Base-by-base conservation (phyloP, 345 rosid genomes). In the Garcia nutans region DNA sequence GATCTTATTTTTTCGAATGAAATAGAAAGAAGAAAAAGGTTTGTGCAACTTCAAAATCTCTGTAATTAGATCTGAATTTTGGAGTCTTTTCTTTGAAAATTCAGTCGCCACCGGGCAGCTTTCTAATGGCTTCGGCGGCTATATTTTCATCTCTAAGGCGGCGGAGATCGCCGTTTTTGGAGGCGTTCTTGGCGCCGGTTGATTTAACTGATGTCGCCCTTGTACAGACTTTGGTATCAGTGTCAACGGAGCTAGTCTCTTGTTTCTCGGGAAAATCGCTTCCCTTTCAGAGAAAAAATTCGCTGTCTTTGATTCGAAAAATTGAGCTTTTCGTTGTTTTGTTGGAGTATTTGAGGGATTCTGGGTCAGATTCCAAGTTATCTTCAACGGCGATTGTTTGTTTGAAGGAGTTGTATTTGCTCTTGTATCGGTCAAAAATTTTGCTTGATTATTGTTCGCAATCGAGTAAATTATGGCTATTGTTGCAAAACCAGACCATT, bases 391-490 rank as follows among this genome's bases (percentile, higher is more conserved):
- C 88, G 41, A 56, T 86, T 41, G 84, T 93, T n/a, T 93, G 97
- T 78, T 84, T 93, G 71, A 92, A 92, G 82, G 99, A 96, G 88
- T 88, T 91, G 59, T 89, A 96, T 75, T 85, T 96, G 81, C 84
- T 93, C 59, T 85, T 96, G n/a, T 92, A 93, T 69, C 83, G 95
- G 63, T 92, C 97, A 20, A 93, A 96, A 75, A 90, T 96, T 64
- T 79, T 96, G 73, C 85, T 96, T 10, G 93, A 96, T 82, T 89
- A 91, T 81, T 91, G 97, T 79, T 73, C 78, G 3, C 92, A 89
- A 24, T 91, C 98, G 10, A 90, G 98, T 82, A 96, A 90, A 90
- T 77, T 93, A 24, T 96, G 99, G 99, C 82, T 96, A 0, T 74
- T 96, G 89, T 87, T 93, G 54, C 97, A 96, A 77, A 92, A 87